Evolutionary conservation across 129 eudicot species (phyloP), one percentile per base, ranked within the genome.

Genomic region (Ambrosia artemisiifolia): DNA sequence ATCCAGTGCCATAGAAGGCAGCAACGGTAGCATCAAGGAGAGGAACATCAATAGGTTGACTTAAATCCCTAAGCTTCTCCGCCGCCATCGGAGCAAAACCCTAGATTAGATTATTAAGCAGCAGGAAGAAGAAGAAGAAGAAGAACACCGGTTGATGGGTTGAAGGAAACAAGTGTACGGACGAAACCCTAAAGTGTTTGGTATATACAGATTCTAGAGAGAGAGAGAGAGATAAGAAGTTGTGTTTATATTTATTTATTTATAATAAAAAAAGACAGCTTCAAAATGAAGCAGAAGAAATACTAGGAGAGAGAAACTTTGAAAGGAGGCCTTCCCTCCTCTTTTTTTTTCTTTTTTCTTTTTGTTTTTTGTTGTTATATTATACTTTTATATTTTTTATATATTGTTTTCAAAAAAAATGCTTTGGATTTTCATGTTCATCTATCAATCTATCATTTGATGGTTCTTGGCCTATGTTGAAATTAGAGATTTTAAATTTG

Each of bases 1-100:
- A 92, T 87, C 98, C 98, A 81, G 98, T 92, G 83, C 96, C 98
- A 69, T 92, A 92, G 81, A 92, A 92, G 19, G 96, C 96, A 19
- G 89, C 87, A 49, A 92, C 98, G 18, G 98, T 92, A 51, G 98
- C 98, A 64, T 92, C 98, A 47, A 92, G 96, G 51, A 92, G 71
- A 30, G 88, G 40, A 46, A 92, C 98, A 36, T 92, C 96, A 77
- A 92, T 85, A 43, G 98, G 97, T 75, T 88, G 98, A 60, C 88
- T 85, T 80, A 94, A 88, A 85, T 94, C 98, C 50, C 95, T 77
- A 32, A 94, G 87, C 89, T 90, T 90, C 79, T 90, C 97, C 65
- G 98, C 96, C 69, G 98, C 98, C 97, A 94, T 94, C 62, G 84
- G 14, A 70, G 79, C 18, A 72, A 87, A 87, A 84, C 89, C 94